Evolutionary conservation across 176 grass and related monocot genomes (phyloP), one percentile per base, ranked within the genome.

Genomic region (Oropetium thomaeum): DNA sequence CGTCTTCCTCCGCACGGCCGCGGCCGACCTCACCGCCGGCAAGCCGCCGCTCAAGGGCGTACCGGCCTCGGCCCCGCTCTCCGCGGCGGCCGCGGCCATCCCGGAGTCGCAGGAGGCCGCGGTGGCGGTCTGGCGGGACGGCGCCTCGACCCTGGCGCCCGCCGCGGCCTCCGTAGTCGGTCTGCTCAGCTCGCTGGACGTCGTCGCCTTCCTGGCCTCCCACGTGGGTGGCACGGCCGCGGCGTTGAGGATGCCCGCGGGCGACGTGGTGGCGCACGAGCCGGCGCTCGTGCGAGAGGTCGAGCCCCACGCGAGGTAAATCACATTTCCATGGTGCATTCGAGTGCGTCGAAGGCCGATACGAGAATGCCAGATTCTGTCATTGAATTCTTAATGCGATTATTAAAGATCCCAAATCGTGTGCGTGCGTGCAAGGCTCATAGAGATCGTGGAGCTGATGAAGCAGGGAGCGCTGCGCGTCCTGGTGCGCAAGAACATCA

Each of bases 381-480:
- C 28, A 16, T 10, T 35, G 16, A 20, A 20, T 39, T 40, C 8
- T 1, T 27, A 30, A 60, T 23, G 73, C 35, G 40, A 48, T 76
- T 15, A 7, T 63, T 17, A 7, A 7, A 17, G 20, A 25, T 47
- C 44, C 16, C 11, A 16, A 41, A 48, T 64, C 12, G 29, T 31
- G 20, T 49, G 2, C 59, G 20, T 49, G 2, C 59, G 30, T 64
- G 42, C 64, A 66, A 92, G 90, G 83, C 81, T 89, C 76, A 79
- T 86, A 17, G 90, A 92, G 52, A 75, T 82, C 43, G 20, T 92
- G 57, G 86, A 92, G 55, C 40, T 92, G 3, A 92, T 89, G 90
- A 86, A 89, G 86, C 79, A 74, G 45, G 90, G 86, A 1, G 83
- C 68, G 11, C 75, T 67, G 59, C 65, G 79, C 1, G 75, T 92